A percentile compares a stretch with the other conserved stretches of the same genome.
Conservation (phyloP, 495 filamentous ascomycete genomes). For the Alectoria sarmentosa region DNA sequence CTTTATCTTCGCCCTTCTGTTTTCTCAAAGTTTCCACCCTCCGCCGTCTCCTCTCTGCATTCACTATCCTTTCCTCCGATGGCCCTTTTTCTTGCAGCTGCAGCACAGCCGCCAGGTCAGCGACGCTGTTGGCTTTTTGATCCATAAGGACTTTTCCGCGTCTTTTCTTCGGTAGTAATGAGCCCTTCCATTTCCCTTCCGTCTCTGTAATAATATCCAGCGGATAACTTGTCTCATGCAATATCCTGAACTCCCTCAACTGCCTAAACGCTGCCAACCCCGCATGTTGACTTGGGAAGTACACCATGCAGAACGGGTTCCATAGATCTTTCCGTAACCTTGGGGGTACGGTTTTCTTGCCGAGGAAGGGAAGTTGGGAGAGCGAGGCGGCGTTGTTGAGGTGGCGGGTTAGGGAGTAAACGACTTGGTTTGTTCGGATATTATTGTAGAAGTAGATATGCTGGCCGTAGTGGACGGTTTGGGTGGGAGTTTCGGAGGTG, state of each 20-base stretch:
- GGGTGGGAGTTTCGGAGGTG: not conserved
- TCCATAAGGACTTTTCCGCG: slow-evolving; percentile 65
- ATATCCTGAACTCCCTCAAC: slow-evolving; percentile 70
- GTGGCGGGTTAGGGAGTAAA: slow-evolving; percentile 67
- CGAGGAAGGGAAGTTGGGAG: slow-evolving; percentile 75
- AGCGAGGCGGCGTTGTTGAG: slow-evolving; percentile 61
- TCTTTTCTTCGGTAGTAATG: slow-evolving; percentile 45
- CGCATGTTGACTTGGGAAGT: slow-evolving; percentile 55
- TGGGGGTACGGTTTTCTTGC: slow-evolving; percentile 79
- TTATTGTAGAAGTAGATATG: slow-evolving; percentile 81
- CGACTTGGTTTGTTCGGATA: slow-evolving; percentile 68
- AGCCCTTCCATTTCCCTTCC: slow-evolving; percentile 37
- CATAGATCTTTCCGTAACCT: slow-evolving; percentile 86
- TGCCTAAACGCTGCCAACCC: slow-evolving; percentile 71
- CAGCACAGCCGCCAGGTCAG: slow-evolving; percentile 79
- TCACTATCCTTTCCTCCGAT: slow-evolving; percentile 21
- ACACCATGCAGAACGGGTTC: slow-evolving; percentile 69
- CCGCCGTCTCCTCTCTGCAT: slow-evolving; percentile 26
- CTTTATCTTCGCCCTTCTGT: slow-evolving; percentile 30
- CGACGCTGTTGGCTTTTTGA: slow-evolving; percentile 81
- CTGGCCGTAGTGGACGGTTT: slow-evolving; percentile 46
- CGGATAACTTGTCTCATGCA: slow-evolving; percentile 60
- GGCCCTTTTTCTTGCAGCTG: slow-evolving; percentile 29
- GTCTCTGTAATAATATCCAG: slow-evolving; percentile 46
- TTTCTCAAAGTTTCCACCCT: slow-evolving; percentile 32